Base-by-base conservation (phyloP, 2,329 filamentous ascomycete genomes). In the Monilinia fructicola region DNA sequence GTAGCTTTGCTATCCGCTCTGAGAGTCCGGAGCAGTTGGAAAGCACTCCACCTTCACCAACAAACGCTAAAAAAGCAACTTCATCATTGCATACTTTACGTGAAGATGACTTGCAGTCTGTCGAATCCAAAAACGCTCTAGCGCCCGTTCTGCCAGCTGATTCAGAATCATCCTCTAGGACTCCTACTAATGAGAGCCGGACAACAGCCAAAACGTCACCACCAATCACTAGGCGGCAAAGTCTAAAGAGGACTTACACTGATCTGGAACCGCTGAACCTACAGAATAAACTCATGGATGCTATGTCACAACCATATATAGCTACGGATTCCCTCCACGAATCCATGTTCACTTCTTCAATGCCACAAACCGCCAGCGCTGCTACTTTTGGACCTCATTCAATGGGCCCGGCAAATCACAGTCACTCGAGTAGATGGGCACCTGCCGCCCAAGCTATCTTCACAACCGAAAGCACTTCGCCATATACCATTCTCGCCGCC, bases 371-470 rank as follows among this genome's bases (percentile, higher is more conserved):
- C 50, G 54, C 68, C n/a, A 68, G 65, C 18, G 68, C 71, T 62
- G 77, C 78, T 63, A 72, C 78, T 64, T 77, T 78, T 53, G 68
- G 56, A 28, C 69, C 72, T 54, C 74, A 76, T 67, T 71, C 74
- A 59, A 42, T 85, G 2, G 83, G 81, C 14, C 81, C 89, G 21
- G 81, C 84, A 12, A 84, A 91, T n/a, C 94, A 97, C 77, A 90
- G 90, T 11, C 93, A 97, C 78, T 90, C 92, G 67, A 95, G 91
- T 73, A 87, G 95, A 77, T 97, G 93, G 88, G 89, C 91, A 18
- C 93, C 93, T 10, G 91, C 92, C 53, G 91, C 94, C 6, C 95
- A 99, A 77, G 95, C 95, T 64, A 97, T 99, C 67, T 99, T 99
- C 77, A 96, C 94, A 10, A 99, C 95, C n/a, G 92, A 96, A 78